Percentiles rank a stretch among this genome's conserved stretches.
Evolutionary conservation across 352 stramenopile species (phyloP).

Genomic region (Phytophthora kernoviae): DNA sequence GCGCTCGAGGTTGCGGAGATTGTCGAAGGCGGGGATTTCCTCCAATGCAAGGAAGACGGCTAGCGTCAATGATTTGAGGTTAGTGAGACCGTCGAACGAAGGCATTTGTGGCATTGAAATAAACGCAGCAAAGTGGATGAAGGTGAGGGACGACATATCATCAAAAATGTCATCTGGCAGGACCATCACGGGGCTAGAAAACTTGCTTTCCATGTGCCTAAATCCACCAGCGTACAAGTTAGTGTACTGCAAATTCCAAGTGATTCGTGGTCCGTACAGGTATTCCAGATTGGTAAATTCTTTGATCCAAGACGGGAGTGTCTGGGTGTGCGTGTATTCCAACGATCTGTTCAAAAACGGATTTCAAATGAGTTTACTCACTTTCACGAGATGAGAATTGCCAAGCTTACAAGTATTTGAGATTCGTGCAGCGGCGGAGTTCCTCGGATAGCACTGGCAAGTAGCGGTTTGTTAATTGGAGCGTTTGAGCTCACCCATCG

Average conservation of each 20-base stretch:
- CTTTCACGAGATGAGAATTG: background rate
- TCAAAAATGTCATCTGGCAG: slow-evolving; percentile 41
- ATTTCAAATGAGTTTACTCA: no score
- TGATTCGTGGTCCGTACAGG: slow-evolving; percentile 15
- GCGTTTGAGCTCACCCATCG: slow-evolving; percentile 29
- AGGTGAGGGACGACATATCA: slow-evolving; percentile 39
- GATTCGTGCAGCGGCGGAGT: slow-evolving; percentile 26
- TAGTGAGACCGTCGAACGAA: slow-evolving; percentile 30
- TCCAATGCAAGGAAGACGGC: slow-evolving; percentile 15
- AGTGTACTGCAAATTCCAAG: no score
- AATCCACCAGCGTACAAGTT: no score
- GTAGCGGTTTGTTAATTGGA: slow-evolving; percentile 42
- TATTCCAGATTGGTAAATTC: slow-evolving; percentile 35
- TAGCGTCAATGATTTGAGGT: slow-evolving; percentile 37
- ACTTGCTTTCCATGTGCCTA: slow-evolving; percentile 17
- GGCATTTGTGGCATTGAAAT: slow-evolving; percentile 22
- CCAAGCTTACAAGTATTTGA: slow-evolving; percentile 34
- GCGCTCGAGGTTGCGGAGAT: slow-evolving; percentile 21
- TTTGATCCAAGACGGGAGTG: slow-evolving; percentile 29
- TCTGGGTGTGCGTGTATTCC: slow-evolving; percentile 30
- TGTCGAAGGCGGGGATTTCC: slow-evolving; percentile 19
- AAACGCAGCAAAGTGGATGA: slow-evolving; percentile 37
- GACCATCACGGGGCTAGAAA: background rate
- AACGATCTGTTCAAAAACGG: slow-evolving; percentile 5
- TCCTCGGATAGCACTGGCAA: slow-evolving; percentile 32